phyloP scores from a whole-genome alignment of 257 asterid genomes.

The Scutellaria baicalensis region DNA sequence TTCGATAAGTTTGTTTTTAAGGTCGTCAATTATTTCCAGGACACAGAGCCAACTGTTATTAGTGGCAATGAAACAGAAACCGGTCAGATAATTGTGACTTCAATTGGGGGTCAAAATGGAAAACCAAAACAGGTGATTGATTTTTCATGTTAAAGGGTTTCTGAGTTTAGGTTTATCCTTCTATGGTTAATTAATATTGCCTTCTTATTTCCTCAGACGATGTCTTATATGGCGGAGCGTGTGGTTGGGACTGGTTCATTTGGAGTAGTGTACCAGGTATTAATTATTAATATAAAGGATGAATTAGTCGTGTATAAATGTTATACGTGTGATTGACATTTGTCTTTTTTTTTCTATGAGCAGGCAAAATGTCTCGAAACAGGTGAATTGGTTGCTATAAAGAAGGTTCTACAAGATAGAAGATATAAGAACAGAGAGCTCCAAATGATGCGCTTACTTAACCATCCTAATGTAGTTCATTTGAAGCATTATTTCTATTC shows the following conservation, averaged over 20 bases:
- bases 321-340: not conserved
- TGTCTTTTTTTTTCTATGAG: not conserved
- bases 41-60: conserved; percentile 68
- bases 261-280: conserved; percentile 86
- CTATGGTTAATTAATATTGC: not conserved
- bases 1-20: not conserved
- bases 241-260: conserved; percentile 61
- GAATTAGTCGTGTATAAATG: not conserved
- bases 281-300: not conserved
- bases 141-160: not conserved
- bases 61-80: conserved; percentile 82
- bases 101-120: conserved; percentile 65
- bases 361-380: conserved; percentile 49
- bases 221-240: conserved; percentile 63
- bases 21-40: conserved; percentile 28
- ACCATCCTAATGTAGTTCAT: conserved; percentile 46
- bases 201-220: conserved; percentile 38
- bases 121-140: conserved; percentile 66
- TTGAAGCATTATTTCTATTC: conserved; percentile 50
- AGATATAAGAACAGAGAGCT: conserved; percentile 53
- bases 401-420: conserved; percentile 52
- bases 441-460: conserved; percentile 44
- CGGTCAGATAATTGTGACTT: conserved; percentile 84
- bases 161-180: not conserved
- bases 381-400: conserved; percentile 54